A percentile compares a stretch with the other conserved stretches of the same genome.
Evolutionary conservation across 2,329 filamentous ascomycete genomes (phyloP).

Genomic region (Colletotrichum trifolii): DNA sequence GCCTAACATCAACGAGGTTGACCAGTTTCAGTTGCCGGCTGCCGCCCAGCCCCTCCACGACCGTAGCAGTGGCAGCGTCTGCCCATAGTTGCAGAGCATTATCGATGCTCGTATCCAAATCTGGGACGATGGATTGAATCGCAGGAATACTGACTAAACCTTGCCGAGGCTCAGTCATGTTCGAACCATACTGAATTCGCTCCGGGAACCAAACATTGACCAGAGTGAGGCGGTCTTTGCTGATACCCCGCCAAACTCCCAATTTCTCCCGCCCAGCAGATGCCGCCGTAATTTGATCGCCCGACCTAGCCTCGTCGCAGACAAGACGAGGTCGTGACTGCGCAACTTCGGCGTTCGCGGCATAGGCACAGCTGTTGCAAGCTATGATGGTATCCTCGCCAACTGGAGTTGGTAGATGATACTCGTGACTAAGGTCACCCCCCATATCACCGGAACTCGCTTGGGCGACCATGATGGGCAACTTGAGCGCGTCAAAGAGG

Average conservation of each 20-base stretch:
- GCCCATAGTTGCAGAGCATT: conserved; percentile 66
- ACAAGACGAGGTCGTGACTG: conserved; percentile 39
- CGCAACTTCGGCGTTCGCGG: conserved; percentile 90
- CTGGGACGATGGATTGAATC: conserved; percentile 73
- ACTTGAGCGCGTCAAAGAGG: conserved; percentile 83
- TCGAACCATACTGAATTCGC: conserved; percentile 18
- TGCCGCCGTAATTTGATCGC: no score
- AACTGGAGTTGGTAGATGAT: conserved; percentile 81
- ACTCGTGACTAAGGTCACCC: conserved; percentile 92
- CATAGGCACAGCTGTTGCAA: conserved; percentile 79
- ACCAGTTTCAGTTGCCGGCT: conserved; percentile 39
- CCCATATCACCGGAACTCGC: conserved; percentile 98
- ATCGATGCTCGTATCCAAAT: conserved; percentile 78
- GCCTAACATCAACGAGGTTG: conserved; percentile 49
- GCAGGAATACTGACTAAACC: conserved; percentile 63
- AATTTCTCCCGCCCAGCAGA: no score
- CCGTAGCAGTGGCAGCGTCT: conserved; percentile 43
- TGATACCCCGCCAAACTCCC: conserved; percentile 71
- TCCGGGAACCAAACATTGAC: conserved; percentile 75
- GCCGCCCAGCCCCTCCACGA: conserved; percentile 31
- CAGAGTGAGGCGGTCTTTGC: conserved; percentile 73
- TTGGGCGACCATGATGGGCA: conserved; percentile 86
- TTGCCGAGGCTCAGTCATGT: conserved; percentile 27
- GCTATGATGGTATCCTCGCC: conserved; percentile 89
- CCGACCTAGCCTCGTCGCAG: no score